Conservation (phyloP, 208 protist species). For the Vickermania spadyakhi region DNA sequence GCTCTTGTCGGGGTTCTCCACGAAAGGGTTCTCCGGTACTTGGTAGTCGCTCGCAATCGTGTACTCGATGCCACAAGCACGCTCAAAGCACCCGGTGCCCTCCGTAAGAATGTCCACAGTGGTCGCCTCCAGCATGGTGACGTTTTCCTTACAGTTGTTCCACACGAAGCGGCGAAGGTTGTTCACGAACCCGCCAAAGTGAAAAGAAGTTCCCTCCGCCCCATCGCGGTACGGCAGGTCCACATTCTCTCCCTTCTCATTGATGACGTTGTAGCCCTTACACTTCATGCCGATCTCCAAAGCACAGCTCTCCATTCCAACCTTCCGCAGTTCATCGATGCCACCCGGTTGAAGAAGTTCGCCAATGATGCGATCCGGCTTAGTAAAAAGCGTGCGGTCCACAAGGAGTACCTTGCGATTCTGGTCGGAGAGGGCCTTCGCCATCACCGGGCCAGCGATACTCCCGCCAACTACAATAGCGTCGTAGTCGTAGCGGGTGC, state of each 20-base stretch:
- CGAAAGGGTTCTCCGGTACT: conserved; percentile 45
- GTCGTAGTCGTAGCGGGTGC: conserved; percentile 82
- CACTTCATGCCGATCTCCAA: conserved; percentile 74
- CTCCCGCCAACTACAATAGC: conserved; percentile 89
- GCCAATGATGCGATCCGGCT: conserved; percentile 92
- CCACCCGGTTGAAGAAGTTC: conserved; percentile 95
- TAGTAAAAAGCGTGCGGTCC: conserved; percentile 82
- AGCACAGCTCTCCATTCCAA: conserved; percentile 87
- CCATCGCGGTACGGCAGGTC: conserved; percentile 67
- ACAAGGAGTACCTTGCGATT: conserved; percentile 83
- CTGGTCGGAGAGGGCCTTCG: conserved; percentile 78
- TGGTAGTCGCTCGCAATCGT: conserved; percentile 35
- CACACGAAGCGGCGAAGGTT: conserved; percentile 72
- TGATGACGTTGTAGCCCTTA: conserved; percentile 86
- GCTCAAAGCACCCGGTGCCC: conserved; percentile 33
- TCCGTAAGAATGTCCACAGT: conserved; percentile 65
- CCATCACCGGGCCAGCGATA: conserved; percentile 83
- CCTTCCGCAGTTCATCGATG: conserved; percentile 59
- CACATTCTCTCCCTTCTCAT: conserved; percentile 42
- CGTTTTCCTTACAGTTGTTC: conserved; percentile 51
- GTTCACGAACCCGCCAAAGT: conserved; percentile 92
- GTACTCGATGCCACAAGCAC: conserved; percentile 79
- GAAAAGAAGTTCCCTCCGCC: conserved; percentile 69
- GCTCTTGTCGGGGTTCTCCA: conserved; percentile 24
- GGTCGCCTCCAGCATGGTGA: conserved; percentile 80